Evolutionary conservation across 2,329 filamentous ascomycete species (phyloP).

Genomic region (Colletotrichum sp.): DNA sequence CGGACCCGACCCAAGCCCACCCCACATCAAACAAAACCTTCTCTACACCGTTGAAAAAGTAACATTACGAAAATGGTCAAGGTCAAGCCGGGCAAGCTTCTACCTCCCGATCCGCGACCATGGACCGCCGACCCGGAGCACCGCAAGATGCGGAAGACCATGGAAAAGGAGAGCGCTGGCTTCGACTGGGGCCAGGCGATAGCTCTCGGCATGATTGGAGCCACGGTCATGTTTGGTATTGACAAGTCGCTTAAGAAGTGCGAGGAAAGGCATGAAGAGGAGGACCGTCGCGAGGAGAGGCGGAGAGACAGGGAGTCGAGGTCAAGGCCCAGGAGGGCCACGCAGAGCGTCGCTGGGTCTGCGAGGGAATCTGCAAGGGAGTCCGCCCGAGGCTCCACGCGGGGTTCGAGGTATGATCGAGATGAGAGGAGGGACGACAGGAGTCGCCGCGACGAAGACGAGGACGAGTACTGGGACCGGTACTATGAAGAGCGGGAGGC

Average conservation of each 20-base stretch:
- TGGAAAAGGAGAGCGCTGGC: constrained; percentile 41
- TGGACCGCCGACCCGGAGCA: constrained; percentile 43
- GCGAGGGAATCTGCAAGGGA: neutral
- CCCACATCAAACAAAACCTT: neutral
- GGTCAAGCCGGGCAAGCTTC: constrained; percentile 23
- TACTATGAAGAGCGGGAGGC: constrained; percentile 9
- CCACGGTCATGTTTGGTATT: constrained; percentile 41
- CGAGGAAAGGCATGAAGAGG: constrained; percentile 20
- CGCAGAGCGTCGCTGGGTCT: neutral
- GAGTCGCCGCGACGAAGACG: neutral
- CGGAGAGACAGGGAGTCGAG: neutral
- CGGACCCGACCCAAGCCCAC: neutral
- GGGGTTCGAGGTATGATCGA: neutral
- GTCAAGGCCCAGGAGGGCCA: neutral
- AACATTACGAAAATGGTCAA: constrained; percentile 2
- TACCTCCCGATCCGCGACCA: constrained; percentile 33
- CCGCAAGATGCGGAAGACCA: constrained; percentile 38
- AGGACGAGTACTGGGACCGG: constrained; percentile 6
- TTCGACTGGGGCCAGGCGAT: constrained; percentile 48
- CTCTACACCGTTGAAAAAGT: neutral
- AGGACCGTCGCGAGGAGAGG: constrained; percentile 12
- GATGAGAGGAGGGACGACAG: neutral
- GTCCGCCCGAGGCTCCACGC: neutral
- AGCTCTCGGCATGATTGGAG: constrained; percentile 40
- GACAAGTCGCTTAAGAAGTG: constrained; percentile 41